These are phyloP conservation scores for Bathelium albidoporum DNA, from an alignment of 495 filamentous ascomycete genomes.

Conservation along the genomic window DNA sequence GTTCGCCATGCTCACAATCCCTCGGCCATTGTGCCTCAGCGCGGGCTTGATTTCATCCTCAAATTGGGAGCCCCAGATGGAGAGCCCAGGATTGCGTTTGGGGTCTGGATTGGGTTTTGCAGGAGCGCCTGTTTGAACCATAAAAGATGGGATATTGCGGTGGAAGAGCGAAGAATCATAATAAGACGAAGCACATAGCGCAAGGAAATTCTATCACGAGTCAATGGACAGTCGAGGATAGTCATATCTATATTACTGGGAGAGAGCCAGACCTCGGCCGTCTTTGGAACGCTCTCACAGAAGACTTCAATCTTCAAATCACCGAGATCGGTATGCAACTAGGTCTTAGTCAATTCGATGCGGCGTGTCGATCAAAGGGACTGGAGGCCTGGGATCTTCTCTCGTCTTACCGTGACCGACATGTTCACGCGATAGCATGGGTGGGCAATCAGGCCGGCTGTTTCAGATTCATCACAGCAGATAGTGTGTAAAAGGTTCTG, in stretches of 20 bases:
- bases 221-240: neutral
- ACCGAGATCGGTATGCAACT: slow-evolving; percentile 82
- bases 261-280: slow-evolving; percentile 38
- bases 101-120: slow-evolving; percentile 41
- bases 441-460: neutral
- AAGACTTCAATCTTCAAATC: slow-evolving; percentile 95
- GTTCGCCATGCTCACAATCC: slow-evolving; percentile 92
- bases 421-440: slow-evolving; percentile 11
- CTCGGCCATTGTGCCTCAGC: slow-evolving; percentile 74
- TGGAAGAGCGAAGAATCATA: slow-evolving; percentile 88
- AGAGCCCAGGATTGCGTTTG: slow-evolving; percentile 65
- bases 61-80: slow-evolving; percentile 74
- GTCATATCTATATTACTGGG: slow-evolving; percentile 39
- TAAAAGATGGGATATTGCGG: slow-evolving; percentile 77
- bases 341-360: slow-evolving; percentile 21
- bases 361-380: neutral
- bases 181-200: slow-evolving; percentile 79
- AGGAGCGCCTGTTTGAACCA: slow-evolving; percentile 82
- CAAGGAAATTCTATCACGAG: slow-evolving; percentile 73
- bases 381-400: neutral
- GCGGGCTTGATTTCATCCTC: slow-evolving; percentile 89
- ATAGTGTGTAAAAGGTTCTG: neutral
- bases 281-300: slow-evolving; percentile 87
- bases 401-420: slow-evolving; percentile 29
- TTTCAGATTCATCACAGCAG: neutral